A percentile compares a stretch with the other conserved stretches of the same genome.
Evolutionary conservation across 192 early-diverging fungal species (phyloP).

Genomic region (Coemansia javaensis): DNA sequence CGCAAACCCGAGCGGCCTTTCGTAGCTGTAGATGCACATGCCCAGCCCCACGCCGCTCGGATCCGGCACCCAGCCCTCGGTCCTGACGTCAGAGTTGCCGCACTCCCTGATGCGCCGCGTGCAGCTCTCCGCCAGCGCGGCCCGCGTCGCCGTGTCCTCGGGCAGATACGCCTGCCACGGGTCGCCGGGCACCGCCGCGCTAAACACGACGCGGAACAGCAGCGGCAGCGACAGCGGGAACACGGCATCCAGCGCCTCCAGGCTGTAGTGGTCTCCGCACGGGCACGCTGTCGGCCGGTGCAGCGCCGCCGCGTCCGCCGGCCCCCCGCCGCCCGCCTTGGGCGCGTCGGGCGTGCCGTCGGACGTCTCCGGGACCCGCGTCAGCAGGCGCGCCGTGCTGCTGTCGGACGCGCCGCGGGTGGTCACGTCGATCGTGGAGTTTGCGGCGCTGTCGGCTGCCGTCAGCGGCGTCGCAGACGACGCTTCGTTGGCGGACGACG

Average conservation of each 20-base stretch:
- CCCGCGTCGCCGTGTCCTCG: slow-evolving; percentile 8
- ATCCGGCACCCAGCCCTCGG: slow-evolving; percentile 46
- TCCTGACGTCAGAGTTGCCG: slow-evolving; percentile 36
- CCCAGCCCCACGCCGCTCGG: slow-evolving; percentile 16
- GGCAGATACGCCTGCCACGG: slow-evolving; percentile 22
- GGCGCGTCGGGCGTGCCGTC: too few relatives aligned
- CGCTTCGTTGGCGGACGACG: slow-evolving; percentile 9
- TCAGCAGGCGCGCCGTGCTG: slow-evolving; percentile 14
- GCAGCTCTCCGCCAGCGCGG: slow-evolving; percentile 29
- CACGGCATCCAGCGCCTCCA: slow-evolving; percentile 37
- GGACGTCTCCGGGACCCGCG: slow-evolving; percentile 25
- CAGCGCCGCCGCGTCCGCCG: slow-evolving; percentile 1
- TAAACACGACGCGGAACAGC: slow-evolving; percentile 45
- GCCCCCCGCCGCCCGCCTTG: too few relatives aligned
- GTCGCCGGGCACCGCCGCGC: slow-evolving; percentile 18
- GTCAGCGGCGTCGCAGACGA: slow-evolving; percentile 6
- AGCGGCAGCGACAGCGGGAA: slow-evolving; percentile 45
- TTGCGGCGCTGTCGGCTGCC: slow-evolving; percentile 1
- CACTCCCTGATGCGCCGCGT: slow-evolving; percentile 31
- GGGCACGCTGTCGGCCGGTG: slow-evolving; percentile 40
- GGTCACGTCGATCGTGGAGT: background rate
- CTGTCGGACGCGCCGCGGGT: background rate
- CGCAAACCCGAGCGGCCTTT: slow-evolving; percentile 44
- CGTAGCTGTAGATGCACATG: slow-evolving; percentile 45
- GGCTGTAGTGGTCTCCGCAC: slow-evolving; percentile 37